Evolutionary conservation across 768 basidiomycete genomes (phyloP), one percentile per base, ranked within the genome.

Genomic region (Artomyces pyxidatus): DNA sequence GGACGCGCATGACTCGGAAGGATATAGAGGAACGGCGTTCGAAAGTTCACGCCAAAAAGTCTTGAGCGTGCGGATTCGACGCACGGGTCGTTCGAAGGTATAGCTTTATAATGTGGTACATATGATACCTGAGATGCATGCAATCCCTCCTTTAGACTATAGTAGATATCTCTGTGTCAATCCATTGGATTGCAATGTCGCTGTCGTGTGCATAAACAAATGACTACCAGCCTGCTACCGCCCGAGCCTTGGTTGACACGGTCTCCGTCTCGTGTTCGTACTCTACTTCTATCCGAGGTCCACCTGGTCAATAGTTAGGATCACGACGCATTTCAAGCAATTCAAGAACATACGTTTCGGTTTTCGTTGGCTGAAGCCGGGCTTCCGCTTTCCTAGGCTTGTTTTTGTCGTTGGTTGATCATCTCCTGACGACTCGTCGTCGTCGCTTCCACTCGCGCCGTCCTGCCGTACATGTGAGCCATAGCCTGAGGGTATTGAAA

Each of bases 221-320:
- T 35, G 7, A 8, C 32, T 35, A 35, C 32, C 32, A 35, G 17
- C 32, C 32, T 4, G 3, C 14, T 17, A 35, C 32, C 32, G 32
- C 4, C 14, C 32, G 32, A 14, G 32, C 14, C 17, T 17, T 12
- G 17, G 12, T 35, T 4, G 32, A 4, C 14, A 35, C 17, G 32
- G 4, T 35, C 32, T 35, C 32, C 32, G 86, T 73, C 69, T 96
- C 94, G 63, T 89, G 81, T 65, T 98, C 94, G 80, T 96, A 96
- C 67, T 97, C 95, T 59, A 98, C 85, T 64, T 97, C 90, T 61
- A 98, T 85, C 55, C 84, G 74, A 12, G 91, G 85, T 17, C 83
- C 87, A 59, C 74, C 83, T 84, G 63, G 37, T 44, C 21, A 38
- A 39, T 8, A 23, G 19, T 16, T 46, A 19, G 37, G 25, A 43